Conservation (phyloP, 768 basidiomycete species). For the Porpolomopsis calyptriformis region DNA sequence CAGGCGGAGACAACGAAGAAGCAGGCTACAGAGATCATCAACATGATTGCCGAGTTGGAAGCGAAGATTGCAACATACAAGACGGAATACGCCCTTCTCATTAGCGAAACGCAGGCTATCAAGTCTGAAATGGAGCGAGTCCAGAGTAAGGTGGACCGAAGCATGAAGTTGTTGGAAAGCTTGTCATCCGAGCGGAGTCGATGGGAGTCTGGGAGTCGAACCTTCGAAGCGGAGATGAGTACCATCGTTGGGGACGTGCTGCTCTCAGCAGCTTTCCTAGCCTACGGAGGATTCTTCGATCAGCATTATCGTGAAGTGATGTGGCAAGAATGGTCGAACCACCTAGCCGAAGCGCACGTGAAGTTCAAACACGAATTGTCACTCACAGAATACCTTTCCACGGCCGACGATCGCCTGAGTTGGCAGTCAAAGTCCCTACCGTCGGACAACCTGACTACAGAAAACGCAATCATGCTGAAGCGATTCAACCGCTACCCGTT, state of each 20-base stretch:
- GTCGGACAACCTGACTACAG: conserved; percentile 88
- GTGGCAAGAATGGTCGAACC: conserved; percentile 92
- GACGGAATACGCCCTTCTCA: conserved; percentile 92
- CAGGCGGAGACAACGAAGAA: conserved; percentile 95
- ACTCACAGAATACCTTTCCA: conserved; percentile 90
- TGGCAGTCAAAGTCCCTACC: conserved; percentile 98
- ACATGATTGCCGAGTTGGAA: conserved; percentile 89
- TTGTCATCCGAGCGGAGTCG: conserved; percentile 88
- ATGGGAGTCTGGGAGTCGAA: conserved; percentile 91
- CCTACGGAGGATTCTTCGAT: conserved; percentile 97
- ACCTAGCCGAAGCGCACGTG: conserved; percentile 81
- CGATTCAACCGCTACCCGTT: conserved; percentile 96
- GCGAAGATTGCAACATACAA: conserved; percentile 89
- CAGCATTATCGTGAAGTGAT: conserved; percentile 95
- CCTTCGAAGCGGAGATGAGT: conserved; percentile 96
- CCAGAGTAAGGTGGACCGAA: conserved; percentile 92
- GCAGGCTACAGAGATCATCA: conserved; percentile 80
- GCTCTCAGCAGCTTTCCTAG: conserved; percentile 90
- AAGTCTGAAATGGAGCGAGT: conserved; percentile 97
- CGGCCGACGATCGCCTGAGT: conserved; percentile 87
- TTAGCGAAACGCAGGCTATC: conserved; percentile 95
- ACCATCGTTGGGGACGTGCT: conserved; percentile 97
- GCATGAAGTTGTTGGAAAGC: conserved; percentile 89
- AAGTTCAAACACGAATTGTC: conserved; percentile 89
- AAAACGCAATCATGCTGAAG: conserved; percentile 99